phyloP scores from a whole-genome alignment of 2,329 filamentous ascomycete genomes.

The Lachnellula arida region DNA sequence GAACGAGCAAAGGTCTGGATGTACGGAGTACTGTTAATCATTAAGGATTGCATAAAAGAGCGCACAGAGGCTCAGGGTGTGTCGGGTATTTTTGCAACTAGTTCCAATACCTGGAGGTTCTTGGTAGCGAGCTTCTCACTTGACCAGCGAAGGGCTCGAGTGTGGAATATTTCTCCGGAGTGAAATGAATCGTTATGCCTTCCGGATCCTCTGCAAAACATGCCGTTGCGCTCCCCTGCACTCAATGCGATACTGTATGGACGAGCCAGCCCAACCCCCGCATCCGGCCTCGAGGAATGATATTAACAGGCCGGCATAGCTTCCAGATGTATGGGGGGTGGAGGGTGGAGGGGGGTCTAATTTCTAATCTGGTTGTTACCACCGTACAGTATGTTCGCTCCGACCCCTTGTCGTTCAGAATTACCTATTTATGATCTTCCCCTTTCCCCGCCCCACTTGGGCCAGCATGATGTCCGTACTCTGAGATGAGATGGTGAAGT shows the following conservation, averaged over 20 bases:
- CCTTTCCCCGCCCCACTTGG: background rate
- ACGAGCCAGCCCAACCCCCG: background rate
- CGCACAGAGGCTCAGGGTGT: conserved; percentile 17
- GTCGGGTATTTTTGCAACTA: conserved; percentile 12
- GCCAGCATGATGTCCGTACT: background rate
- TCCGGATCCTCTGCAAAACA: conserved; percentile 6
- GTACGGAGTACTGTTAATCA: conserved; percentile 1
- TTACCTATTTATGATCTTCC: background rate
- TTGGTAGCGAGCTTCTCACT: background rate
- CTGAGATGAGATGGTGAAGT: background rate
- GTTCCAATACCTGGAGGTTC: background rate
- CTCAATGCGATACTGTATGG: background rate
- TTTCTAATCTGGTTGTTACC: background rate
- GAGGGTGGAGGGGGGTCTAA: no score
- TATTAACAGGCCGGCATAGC: background rate
- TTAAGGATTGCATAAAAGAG: conserved; percentile 16
- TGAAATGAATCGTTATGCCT: conserved; percentile 26
- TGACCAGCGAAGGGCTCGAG: conserved; percentile 16
- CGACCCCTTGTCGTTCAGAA: background rate
- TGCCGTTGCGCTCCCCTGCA: background rate
- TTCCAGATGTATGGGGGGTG: background rate
- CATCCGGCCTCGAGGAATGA: background rate
- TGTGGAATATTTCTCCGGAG: conserved; percentile 25
- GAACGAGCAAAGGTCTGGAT: background rate
- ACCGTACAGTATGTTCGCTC: background rate